phyloP scores from a whole-genome alignment of 164 flowering plant species.

The Macadamia integrifolia region DNA sequence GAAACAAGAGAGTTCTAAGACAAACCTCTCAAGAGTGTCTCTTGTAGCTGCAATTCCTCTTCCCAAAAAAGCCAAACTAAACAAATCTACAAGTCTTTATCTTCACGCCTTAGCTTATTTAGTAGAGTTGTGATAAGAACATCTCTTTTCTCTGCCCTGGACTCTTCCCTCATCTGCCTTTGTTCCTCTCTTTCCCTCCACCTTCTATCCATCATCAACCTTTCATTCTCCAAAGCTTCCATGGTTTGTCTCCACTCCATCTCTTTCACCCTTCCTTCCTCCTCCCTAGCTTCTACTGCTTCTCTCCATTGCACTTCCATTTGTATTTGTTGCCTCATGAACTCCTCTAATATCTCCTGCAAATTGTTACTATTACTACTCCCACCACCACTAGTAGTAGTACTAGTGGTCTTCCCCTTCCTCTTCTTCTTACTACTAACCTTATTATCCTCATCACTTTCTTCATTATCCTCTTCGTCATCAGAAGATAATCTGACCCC shows the following conservation, averaged over 20 bases:
- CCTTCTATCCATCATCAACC: conserved; percentile 61
- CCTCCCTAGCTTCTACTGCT: conserved; percentile 55
- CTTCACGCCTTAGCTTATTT: conserved; percentile 68
- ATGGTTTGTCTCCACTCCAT: conserved; percentile 74
- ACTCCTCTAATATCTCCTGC: conserved; percentile 63
- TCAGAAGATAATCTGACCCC: conserved; percentile 43
- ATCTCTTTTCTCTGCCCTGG: conserved; percentile 85
- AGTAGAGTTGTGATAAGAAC: conserved; percentile 65
- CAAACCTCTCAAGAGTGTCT: not conserved
- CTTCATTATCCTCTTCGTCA: conserved; percentile 59
- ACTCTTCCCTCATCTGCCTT: conserved; percentile 68
- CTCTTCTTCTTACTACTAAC: conserved; percentile 29
- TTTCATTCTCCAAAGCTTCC: conserved; percentile 76
- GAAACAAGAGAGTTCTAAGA: not conserved
- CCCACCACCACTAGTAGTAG: conserved; percentile 1
- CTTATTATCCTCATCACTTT: conserved; percentile 30
- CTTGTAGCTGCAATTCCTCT: not conserved
- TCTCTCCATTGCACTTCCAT: conserved; percentile 78
- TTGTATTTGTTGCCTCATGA: conserved; percentile 63
- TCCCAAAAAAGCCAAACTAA: too few species aligned
- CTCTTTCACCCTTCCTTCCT: conserved; percentile 64
- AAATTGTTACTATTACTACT: conserved; percentile 15
- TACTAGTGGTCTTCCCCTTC: conserved; percentile 14
- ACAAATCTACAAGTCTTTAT: not conserved
- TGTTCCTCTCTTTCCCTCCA: conserved; percentile 91